Evolutionary conservation across 768 basidiomycete genomes (phyloP), one percentile per base, ranked within the genome.

Genomic region (Tubosaeta sp.): DNA sequence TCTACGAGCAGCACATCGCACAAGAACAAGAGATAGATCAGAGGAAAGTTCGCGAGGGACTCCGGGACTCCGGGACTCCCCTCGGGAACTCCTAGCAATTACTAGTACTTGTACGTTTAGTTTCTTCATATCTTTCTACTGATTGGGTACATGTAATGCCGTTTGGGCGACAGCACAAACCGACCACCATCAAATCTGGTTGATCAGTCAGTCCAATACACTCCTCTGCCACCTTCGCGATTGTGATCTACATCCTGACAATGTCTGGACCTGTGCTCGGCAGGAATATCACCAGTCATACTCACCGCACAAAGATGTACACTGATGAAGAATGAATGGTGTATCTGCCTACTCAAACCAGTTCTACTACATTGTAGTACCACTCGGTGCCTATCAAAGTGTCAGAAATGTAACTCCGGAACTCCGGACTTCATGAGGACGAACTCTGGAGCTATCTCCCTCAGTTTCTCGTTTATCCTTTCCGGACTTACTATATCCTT

Each of bases 91-190:
- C 7, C 39, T 22, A 39, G 45, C 35, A 2, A 43, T 54, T 31
- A 47, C 25, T 5, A n/a, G 49, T 11, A 6, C 49, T 32, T 16
- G 6, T 54, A 54, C 3, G 31, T 27, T 21, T 25, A 14, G 14
- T 16, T 19, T 30, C 1, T 18, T 48, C 32, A 14, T 32, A 13
- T 32, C 13, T 3, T 13, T 13, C 14, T 32, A 16, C 40, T 53
- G 42, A 53, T 18, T 3, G 13, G 13, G 7, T 29, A n/a, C 6
- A 3, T 8, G 8, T 27, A 4, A 27, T 35, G 10, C 34, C 48
- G 53, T 55, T 25, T 57, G 56, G 53, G 56, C 46, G 21, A 54
- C 27, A 24, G 52, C 3, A 11, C 56, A 54, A 34, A 46, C 4
- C 13, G 41, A 54, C 19, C 2, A 35, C 9, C 49, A 41, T 2